Conservation (phyloP, 176 grass and related monocot genomes). For the Zea mays region DNA sequence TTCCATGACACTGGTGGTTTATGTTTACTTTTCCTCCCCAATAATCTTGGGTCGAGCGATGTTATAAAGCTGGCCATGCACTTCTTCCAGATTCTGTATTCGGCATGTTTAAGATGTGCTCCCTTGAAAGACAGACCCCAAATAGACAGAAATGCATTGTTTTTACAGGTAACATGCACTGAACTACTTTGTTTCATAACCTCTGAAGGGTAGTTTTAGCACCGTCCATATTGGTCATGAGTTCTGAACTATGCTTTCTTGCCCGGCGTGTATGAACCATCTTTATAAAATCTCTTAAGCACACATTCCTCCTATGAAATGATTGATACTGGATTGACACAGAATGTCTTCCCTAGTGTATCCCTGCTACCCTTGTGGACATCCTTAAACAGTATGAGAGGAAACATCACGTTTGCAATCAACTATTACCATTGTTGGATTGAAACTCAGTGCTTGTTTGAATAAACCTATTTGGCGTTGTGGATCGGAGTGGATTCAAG, state of each 20-base stretch:
- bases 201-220: not conserved
- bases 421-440: not conserved
- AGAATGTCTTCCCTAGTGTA: not conserved
- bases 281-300: not conserved
- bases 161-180: conserved; percentile 6
- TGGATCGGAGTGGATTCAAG: no score
- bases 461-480: not conserved
- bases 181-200: not conserved
- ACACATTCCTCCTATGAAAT: not conserved
- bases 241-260: not conserved
- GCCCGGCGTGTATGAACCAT: not conserved
- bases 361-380: not conserved
- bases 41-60: conserved; percentile 76
- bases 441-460: not conserved
- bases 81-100: conserved; percentile 43
- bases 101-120: conserved; percentile 36
- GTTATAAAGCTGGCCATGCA: conserved; percentile 61
- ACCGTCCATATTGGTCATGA: not conserved
- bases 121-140: conserved; percentile 35
- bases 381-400: not conserved
- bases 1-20: conserved; percentile 47
- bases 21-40: conserved; percentile 54
- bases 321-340: not conserved
- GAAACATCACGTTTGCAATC: not conserved
- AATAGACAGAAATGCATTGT: conserved; percentile 3